phyloP scores from a whole-genome alignment of 2,329 filamentous ascomycete genomes.

The Pseudodiploospora longispora region DNA sequence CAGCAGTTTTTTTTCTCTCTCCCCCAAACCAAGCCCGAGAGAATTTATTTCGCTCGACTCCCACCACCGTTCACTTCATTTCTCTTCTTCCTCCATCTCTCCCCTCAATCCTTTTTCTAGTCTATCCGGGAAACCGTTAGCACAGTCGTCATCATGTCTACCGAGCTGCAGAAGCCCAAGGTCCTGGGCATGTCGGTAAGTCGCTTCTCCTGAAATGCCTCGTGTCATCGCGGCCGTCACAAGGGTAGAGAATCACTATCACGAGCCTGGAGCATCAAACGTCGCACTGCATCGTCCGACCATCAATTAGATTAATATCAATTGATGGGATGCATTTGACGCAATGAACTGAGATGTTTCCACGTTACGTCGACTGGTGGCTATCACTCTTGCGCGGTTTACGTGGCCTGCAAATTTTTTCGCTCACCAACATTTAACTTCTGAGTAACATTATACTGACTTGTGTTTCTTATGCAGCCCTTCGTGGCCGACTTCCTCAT shows the following conservation, averaged over 20 bases:
- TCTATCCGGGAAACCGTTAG: constrained; percentile 31
- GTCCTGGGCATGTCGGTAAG: constrained; percentile 63
- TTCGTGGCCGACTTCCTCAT: constrained; percentile 99
- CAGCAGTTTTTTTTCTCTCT: constrained; percentile 42
- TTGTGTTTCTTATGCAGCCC: constrained; percentile 47
- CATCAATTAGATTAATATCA: no score
- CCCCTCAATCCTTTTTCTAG: constrained; percentile 51
- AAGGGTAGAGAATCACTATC: no score
- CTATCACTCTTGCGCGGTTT: no score
- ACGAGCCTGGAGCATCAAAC: no score
- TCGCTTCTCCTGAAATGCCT: constrained; percentile 23
- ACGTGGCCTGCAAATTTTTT: no score
- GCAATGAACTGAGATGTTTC: no score
- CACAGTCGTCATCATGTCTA: constrained; percentile 45
- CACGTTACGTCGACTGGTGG: no score
- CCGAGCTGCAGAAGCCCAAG: constrained; percentile 41
- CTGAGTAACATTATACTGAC: constrained; percentile 23
- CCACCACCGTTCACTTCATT: constrained; percentile 30
- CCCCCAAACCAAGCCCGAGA: constrained; percentile 36
- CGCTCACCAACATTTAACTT: no score
- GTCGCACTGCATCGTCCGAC: no score
- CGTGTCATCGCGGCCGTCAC: constrained; percentile 2
- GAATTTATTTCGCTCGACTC: constrained; percentile 36
- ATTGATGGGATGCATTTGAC: no score
- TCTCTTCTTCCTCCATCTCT: constrained; percentile 40